These are phyloP conservation scores for Tetrahymena elliotti DNA, from an alignment of 73 alveolate genomes.

Conservation along the genomic window DNA sequence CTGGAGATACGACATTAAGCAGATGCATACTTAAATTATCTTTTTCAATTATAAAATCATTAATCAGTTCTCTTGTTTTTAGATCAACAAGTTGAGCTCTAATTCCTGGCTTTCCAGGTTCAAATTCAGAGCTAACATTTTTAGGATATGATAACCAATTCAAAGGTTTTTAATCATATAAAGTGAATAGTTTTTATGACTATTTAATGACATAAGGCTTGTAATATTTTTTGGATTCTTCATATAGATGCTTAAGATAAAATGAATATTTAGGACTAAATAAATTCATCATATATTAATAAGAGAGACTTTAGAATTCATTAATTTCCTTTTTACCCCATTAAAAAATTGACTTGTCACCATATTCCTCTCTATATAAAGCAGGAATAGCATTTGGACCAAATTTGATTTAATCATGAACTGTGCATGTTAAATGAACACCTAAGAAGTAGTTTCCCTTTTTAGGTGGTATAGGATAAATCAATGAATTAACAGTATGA, in stretches of 20 bases:
- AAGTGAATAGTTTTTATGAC: background rate
- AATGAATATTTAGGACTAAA: constrained; percentile 7
- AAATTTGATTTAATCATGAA: constrained; percentile 57
- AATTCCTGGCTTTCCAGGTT: constrained; percentile 55
- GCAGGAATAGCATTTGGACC: constrained; percentile 90
- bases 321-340: background rate
- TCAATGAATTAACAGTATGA: constrained; percentile 58
- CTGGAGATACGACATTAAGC: constrained; percentile 78
- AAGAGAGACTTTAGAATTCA: constrained; percentile 30
- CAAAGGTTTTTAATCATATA: background rate
- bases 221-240: constrained; percentile 33
- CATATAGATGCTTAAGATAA: constrained; percentile 19
- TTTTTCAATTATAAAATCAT: constrained; percentile 46
- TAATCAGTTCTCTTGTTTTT: constrained; percentile 40
- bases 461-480: constrained; percentile 77
- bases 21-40: constrained; percentile 41
- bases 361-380: constrained; percentile 62
- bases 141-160: background rate
- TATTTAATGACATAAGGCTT: background rate
- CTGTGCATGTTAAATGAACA: constrained; percentile 69
- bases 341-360: constrained; percentile 31
- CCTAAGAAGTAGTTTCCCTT: constrained; percentile 63
- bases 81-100: constrained; percentile 58
- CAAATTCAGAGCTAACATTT: background rate
- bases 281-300: constrained; percentile 14